phyloP scores from a whole-genome alignment of 108 stramenopile genomes.

The Skeletonema potamos region DNA sequence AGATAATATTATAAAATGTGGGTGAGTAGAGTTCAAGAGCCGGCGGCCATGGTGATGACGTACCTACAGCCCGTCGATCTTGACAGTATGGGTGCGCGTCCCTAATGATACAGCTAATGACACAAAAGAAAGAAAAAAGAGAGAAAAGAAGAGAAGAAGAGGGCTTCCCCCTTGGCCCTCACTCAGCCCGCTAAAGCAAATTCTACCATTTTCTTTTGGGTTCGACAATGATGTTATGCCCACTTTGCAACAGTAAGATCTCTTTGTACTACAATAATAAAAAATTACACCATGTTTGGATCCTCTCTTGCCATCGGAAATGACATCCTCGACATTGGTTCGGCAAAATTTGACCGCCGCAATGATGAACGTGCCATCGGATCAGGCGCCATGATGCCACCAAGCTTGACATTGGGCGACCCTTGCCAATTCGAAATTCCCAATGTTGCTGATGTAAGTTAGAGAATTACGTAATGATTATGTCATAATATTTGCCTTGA shows the following conservation, averaged over 20 bases:
- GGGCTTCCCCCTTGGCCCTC: neutral
- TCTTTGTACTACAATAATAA: neutral
- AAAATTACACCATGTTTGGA: conserved; percentile 36
- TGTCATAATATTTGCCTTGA: conserved; percentile 1
- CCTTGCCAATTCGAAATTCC: conserved; percentile 67
- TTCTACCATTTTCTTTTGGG: neutral
- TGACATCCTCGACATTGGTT: conserved; percentile 83
- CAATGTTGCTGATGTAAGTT: conserved; percentile 77
- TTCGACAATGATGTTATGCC: neutral
- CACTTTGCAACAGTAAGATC: neutral
- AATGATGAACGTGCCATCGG: conserved; percentile 40
- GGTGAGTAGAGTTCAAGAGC: neutral
- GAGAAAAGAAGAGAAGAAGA: neutral
- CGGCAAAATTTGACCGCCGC: conserved; percentile 57
- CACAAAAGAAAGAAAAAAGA: neutral
- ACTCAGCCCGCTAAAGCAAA: no score
- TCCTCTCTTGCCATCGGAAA: conserved; percentile 29
- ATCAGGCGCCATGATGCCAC: conserved; percentile 46
- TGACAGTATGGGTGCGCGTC: neutral
- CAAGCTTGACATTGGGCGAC: conserved; percentile 22
- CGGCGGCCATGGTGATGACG: neutral
- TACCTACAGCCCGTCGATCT: neutral
- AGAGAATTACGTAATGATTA: neutral
- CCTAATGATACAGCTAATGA: neutral
- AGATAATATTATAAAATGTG: neutral